These are phyloP conservation scores for Lenzites betulinus DNA, from an alignment of 768 basidiomycete genomes.

Conservation along the genomic window DNA sequence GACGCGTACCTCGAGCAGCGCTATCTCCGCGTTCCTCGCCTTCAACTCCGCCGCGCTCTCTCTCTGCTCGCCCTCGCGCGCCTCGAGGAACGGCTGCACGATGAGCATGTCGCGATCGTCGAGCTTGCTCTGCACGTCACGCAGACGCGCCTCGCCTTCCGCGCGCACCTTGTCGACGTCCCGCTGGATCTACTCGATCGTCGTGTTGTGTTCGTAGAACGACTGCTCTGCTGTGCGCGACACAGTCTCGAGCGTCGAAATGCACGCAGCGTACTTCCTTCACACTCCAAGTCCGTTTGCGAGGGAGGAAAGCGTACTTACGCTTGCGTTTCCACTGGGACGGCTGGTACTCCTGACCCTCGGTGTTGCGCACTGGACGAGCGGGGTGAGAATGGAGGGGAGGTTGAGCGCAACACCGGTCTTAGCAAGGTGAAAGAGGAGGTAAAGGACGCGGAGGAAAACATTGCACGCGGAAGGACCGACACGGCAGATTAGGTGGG, in stretches of 20 bases:
- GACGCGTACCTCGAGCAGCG: constrained; percentile 50
- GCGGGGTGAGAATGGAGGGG: constrained; percentile 42
- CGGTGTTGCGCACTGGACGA: constrained; percentile 58
- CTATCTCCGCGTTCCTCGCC: constrained; percentile 63
- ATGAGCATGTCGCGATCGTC: constrained; percentile 47
- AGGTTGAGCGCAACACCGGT: constrained; percentile 12
- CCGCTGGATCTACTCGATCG: constrained; percentile 50
- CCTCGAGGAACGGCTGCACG: constrained; percentile 50
- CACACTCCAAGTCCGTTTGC: constrained; percentile 65
- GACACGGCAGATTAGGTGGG: constrained; percentile 16
- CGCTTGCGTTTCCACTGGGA: constrained; percentile 91
- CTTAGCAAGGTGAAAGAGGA: constrained; percentile 16
- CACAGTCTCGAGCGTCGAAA: constrained; percentile 46
- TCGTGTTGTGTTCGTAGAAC: constrained; percentile 46
- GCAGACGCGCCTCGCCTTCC: constrained; percentile 46
- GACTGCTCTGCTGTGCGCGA: constrained; percentile 44
- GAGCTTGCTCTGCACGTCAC: constrained; percentile 47
- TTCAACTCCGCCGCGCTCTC: constrained; percentile 53
- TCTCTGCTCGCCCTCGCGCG: constrained; percentile 50
- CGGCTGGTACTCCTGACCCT: constrained; percentile 95
- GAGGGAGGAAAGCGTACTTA: constrained; percentile 86
- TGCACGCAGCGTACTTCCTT: constrained; percentile 44
- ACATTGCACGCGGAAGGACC: constrained; percentile 10
- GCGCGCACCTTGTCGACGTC: constrained; percentile 49
- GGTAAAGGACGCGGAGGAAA: constrained; percentile 9